phyloP scores from a whole-genome alignment of 2,329 filamentous ascomycete genomes.

The Ceratocystis albifundus region DNA sequence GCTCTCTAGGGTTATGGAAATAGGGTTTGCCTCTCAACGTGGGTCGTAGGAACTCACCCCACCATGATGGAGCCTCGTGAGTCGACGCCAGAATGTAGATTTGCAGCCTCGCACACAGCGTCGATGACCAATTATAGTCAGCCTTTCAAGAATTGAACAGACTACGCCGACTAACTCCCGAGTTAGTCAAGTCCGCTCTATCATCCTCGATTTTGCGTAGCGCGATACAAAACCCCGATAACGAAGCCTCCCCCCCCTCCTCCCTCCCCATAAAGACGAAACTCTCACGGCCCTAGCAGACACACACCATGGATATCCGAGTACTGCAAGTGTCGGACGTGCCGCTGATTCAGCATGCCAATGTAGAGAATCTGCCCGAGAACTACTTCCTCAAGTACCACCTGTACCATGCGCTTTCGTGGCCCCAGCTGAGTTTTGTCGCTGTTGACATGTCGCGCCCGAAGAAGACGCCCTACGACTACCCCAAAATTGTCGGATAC shows the following conservation, averaged over 20 bases:
- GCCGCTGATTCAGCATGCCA: constrained; percentile 89
- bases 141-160: neutral
- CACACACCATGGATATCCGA: constrained; percentile 67
- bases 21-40: neutral
- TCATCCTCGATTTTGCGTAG: neutral
- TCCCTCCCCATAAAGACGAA: neutral
- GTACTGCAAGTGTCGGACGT: constrained; percentile 73
- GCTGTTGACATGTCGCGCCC: constrained; percentile 83
- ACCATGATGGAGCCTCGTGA: constrained; percentile 10
- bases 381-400: constrained; percentile 99
- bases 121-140: neutral
- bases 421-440: constrained; percentile 94
- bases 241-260: no score
- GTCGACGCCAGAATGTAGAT: constrained; percentile 1
- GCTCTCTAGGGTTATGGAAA: neutral
- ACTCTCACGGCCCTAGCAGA: neutral
- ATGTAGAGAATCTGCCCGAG: constrained; percentile 96
- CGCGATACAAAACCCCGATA: neutral
- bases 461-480: constrained; percentile 66
- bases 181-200: neutral
- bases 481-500: constrained; percentile 96
- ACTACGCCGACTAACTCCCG: neutral
- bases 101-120: neutral
- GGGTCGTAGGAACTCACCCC: constrained; percentile 13
- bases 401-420: constrained; percentile 95